Conservation (phyloP, 78 protist genomes). For the Diacronema lutheri region DNA sequence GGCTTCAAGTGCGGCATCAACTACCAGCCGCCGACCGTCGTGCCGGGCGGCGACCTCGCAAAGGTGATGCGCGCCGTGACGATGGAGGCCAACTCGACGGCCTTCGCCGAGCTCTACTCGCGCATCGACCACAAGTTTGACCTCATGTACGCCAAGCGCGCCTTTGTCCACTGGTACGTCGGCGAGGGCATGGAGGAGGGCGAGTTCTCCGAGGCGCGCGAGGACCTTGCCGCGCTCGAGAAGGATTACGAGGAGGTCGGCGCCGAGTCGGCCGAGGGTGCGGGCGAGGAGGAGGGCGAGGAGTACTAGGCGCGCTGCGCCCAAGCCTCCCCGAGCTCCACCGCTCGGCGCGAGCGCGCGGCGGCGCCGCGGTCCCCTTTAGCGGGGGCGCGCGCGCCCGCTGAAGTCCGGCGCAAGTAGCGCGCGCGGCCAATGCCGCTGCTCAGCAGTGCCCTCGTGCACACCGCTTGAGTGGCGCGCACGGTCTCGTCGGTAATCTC, state of each 20-base stretch:
- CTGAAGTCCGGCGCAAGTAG: too few relatives aligned
- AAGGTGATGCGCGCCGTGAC: conserved; percentile 76
- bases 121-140: conserved; percentile 83
- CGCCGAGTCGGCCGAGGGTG: conserved; percentile 71
- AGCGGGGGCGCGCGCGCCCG: too few relatives aligned
- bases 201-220: conserved; percentile 95
- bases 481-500: too few relatives aligned
- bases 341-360: too few relatives aligned
- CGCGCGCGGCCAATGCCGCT: too few relatives aligned
- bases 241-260: conserved; percentile 92
- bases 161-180: conserved; percentile 94
- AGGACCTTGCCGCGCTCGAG: conserved; percentile 91
- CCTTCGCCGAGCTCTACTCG: conserved; percentile 89
- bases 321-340: too few relatives aligned
- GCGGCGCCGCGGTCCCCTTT: too few relatives aligned
- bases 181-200: conserved; percentile 98
- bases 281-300: conserved; percentile 68
- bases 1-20: conserved; percentile 96
- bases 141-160: conserved; percentile 81
- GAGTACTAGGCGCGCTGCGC: conserved; percentile 27
- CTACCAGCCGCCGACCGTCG: conserved; percentile 74
- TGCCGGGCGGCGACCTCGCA: conserved; percentile 79
- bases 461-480: too few relatives aligned
- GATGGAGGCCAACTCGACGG: conserved; percentile 90
- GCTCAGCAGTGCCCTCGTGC: too few relatives aligned